Base-by-base conservation (phyloP, 2,329 filamentous ascomycete genomes). In the Penicillium capsulatum region DNA sequence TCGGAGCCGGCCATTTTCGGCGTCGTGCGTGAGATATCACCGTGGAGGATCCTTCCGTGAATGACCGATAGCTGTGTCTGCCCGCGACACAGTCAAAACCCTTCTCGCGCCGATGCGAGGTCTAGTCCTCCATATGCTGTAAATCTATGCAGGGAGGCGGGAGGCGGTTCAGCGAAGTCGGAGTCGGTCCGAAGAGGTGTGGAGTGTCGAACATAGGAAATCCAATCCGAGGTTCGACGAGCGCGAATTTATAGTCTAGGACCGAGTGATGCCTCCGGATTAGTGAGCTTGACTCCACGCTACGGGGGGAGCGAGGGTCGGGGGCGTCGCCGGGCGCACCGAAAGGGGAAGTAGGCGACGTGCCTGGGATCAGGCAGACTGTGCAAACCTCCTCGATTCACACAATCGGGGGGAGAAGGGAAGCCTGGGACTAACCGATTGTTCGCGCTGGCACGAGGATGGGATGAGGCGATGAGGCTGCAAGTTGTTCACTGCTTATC, bases 1-100 rank as follows among this genome's bases (percentile, higher is more conserved):
- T 56, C 61, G 38, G 59, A 51, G 38, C 62, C 63, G 34, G 57
- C 50, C 54, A 64, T 60, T 34, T 53, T 61, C 42, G 38, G 47
- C 40, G 38, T 42, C 39, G 42, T 45, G 6, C 38, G 38, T 37
- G 38, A 38, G 30, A 38, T 35, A 24, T 38, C 17, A 34, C 33
- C 17, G 20, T 46, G 29, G 26, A 35, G 31, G 30, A 36, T 45
- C 42, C 28, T 22, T 35, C 43, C 30, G 32, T 44, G 34, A 43
- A 46, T 45, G 42, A 37, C 48, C 48, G 44, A 52, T 38, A 41
- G 36, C 41, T 45, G 48, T 48, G 49, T 40, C 46, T 47, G 39
- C 48, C 45, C 39, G 48, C 52, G 48, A 52, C 50, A 51, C 52
- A 48, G 45, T 50, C 40, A 41, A 36, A 47, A 43, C 40, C 44